Base-by-base conservation (phyloP, 768 basidiomycete genomes). In the Vararia minispora region DNA sequence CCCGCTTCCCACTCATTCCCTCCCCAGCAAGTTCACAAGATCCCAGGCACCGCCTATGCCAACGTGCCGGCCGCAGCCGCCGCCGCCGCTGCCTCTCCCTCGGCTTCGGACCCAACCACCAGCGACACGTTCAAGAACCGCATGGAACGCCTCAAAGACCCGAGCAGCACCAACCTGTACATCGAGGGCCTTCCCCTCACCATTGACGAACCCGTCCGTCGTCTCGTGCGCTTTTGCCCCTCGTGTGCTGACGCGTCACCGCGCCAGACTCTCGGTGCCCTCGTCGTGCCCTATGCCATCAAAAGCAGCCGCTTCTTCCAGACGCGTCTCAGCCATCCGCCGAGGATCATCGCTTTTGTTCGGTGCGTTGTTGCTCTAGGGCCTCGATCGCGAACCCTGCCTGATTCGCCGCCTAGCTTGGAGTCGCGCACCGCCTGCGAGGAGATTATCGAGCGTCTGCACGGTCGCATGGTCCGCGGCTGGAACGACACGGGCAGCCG, bases 281-380 rank as follows among this genome's bases (percentile, higher is more conserved):
- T 88, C 27, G 71, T 86, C n/a, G 59, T 66, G 0, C 85, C 85
- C 1, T 66, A 83, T 56, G 60, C 67, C 34, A 84, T 88, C 46
- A 76, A 72, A 54, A 82, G 79, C 51, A 79, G 74, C 47, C 68
- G 85, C 13, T 81, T 85, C 55, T 88, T 88, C 56, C 80, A 80
- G 56, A 86, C 83, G 8, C 70, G 79, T 45, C 56, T 87, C 17
- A 83, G 79, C 43, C 72, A 74, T 40, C 83, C 83, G 1, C 80
- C 82, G 14, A 64, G 82, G 41, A 81, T 85, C 44, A 86, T 87
- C 39, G 84, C 82, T 0, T 87, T 87, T 49, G 81, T 86, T 28
- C 68, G 85, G 84, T 82, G 46, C 16, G 70, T 55, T 11, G 42
- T 7, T 23, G 13, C 4, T 36, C 39, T 22, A 16, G 24, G 28